Evolutionary conservation across 2,329 filamentous ascomycete genomes (phyloP).

Genomic region (Nectriaceae sp.): DNA sequence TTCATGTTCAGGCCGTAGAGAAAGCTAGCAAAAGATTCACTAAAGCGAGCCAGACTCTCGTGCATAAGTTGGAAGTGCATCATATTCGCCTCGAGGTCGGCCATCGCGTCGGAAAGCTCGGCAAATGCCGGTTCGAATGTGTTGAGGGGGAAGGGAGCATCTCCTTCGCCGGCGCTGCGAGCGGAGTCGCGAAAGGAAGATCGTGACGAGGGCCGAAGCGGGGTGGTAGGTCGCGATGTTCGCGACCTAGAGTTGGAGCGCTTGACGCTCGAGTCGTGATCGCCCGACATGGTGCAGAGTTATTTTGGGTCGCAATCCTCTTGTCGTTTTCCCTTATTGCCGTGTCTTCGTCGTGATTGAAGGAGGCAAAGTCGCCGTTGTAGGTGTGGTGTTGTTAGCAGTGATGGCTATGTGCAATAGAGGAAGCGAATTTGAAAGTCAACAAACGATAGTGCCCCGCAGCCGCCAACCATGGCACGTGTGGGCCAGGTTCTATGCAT

Average conservation of each 20-base stretch:
- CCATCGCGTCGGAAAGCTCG: conserved; percentile 90
- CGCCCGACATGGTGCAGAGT: conserved; percentile 26
- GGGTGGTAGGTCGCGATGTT: conserved; percentile 83
- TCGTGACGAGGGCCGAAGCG: conserved; percentile 85
- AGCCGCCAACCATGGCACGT: not conserved
- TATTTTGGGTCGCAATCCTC: not conserved
- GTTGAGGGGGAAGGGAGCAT: conserved; percentile 71
- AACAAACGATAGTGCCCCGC: not conserved
- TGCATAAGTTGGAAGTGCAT: conserved; percentile 98
- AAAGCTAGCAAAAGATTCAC: conserved; percentile 94
- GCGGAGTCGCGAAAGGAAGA: conserved; percentile 83
- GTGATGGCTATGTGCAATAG: not conserved
- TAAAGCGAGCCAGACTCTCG: conserved; percentile 89
- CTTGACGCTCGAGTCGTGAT: conserved; percentile 31
- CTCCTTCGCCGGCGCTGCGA: conserved; percentile 52
- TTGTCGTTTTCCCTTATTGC: not conserved
- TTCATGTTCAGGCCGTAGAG: conserved; percentile 98
- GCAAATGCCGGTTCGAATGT: conserved; percentile 87
- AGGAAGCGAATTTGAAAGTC: not conserved
- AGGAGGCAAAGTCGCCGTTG: too few species aligned
- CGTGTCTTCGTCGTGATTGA: not conserved
- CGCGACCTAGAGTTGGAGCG: conserved; percentile 63
- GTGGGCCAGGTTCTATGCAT: not conserved
- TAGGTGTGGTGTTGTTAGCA: too few species aligned
- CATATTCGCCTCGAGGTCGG: conserved; percentile 94